Percentiles rank a stretch among this genome's conserved stretches.
phyloP scores from a whole-genome alignment of 192 early-diverging fungal genomes.

The Helicostylum pulchrum region DNA sequence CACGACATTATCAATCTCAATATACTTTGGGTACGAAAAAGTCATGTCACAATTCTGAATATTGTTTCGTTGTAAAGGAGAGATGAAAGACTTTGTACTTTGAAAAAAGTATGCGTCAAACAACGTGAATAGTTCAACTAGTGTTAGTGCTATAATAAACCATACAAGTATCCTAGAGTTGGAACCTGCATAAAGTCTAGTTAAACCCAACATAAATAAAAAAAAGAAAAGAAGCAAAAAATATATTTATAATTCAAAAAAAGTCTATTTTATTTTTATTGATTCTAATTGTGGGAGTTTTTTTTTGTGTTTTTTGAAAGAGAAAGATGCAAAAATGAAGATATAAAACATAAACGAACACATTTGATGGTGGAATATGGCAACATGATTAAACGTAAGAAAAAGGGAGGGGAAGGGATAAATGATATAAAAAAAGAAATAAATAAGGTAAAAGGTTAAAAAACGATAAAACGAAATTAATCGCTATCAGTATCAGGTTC shows the following conservation, averaged over 20 bases:
- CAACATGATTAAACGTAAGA: neutral
- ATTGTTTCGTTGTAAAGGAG: conserved; percentile 36
- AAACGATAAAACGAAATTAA: conserved; percentile 9
- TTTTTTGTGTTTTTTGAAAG: too few species aligned
- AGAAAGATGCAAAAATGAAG: too few species aligned
- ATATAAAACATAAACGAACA: too few species aligned
- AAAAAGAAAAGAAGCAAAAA: too few species aligned
- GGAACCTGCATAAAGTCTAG: neutral
- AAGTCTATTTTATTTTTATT: too few species aligned
- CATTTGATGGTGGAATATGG: neutral
- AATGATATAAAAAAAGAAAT: neutral
- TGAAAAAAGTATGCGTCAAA: neutral
- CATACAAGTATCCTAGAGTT: neutral
- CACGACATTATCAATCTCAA: conserved; percentile 37
- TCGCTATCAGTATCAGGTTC: conserved; percentile 35
- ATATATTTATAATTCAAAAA: too few species aligned
- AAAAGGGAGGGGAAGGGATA: neutral
- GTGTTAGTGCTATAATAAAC: neutral
- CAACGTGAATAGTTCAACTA: neutral
- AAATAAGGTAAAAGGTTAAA: conserved; percentile 6
- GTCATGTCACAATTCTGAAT: conserved; percentile 46
- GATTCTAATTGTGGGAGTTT: too few species aligned
- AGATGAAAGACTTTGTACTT: neutral
- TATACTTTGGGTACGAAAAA: conserved; percentile 50
- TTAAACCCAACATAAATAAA: neutral